Conservation (phyloP, 495 filamentous ascomycete species). For the Tuber brumale region DNA sequence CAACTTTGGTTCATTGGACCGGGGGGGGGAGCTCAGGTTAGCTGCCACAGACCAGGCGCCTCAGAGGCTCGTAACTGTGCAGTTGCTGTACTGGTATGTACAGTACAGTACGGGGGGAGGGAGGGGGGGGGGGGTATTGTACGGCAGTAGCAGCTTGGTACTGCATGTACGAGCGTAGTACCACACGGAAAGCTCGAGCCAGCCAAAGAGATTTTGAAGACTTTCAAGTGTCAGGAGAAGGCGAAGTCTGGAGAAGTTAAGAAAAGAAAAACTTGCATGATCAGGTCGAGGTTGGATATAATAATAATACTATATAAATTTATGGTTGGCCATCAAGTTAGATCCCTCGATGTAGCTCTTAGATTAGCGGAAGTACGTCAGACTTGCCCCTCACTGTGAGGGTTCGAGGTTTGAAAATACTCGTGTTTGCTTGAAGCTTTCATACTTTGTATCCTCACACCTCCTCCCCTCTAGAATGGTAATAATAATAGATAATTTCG, state of each 20-base stretch:
- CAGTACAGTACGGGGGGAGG: too few species aligned
- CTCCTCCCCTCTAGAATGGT: not conserved
- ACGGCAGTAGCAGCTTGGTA: not conserved
- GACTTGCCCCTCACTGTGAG: not conserved
- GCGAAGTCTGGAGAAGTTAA: not conserved
- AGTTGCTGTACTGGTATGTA: not conserved
- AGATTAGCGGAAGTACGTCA: not conserved
- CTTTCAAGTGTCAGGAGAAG: not conserved
- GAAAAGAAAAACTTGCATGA: not conserved
- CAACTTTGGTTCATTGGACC: not conserved
- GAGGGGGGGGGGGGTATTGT: not conserved
- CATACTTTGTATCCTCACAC: not conserved
- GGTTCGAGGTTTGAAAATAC: not conserved
- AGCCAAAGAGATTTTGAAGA: not conserved
- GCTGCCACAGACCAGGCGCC: constrained; percentile 5
- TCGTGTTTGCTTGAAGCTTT: not conserved
- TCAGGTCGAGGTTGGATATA: not conserved
- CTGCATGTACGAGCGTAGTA: not conserved
- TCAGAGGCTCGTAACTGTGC: not conserved
- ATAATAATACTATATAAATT: too few species aligned
- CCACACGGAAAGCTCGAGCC: not conserved
- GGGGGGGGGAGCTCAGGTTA: not conserved
- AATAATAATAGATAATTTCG: not conserved
- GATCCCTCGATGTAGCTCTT: not conserved
- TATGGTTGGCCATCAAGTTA: not conserved